Percentiles rank a stretch among this genome's conserved stretches.
These are phyloP conservation scores for Striga asiatica DNA, from an alignment of 257 asterid species.

Conservation along the genomic window DNA sequence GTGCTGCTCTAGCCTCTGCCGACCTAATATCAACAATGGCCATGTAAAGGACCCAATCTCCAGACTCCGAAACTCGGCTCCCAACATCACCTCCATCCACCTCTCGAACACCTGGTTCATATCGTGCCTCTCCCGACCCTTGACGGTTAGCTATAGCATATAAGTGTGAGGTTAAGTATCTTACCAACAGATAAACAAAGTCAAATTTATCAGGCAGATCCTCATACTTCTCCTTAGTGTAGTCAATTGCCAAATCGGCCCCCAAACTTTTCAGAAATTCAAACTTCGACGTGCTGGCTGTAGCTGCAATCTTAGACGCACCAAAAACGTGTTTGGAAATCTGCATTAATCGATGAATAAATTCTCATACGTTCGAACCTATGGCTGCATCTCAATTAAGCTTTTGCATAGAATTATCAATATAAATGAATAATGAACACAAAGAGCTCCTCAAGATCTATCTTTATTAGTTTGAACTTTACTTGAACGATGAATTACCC, in stretches of 20 bases:
- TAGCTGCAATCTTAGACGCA: conserved; percentile 81
- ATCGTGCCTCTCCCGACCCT: too few relatives aligned
- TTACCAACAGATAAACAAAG: conserved; percentile 79
- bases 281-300: conserved; percentile 61
- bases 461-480: background rate
- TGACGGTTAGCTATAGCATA: conserved; percentile 6
- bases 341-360: conserved; percentile 25
- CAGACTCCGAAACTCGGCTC: too few relatives aligned
- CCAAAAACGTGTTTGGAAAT: conserved; percentile 75
- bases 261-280: conserved; percentile 62
- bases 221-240: conserved; percentile 67
- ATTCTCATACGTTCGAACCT: background rate
- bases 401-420: too few relatives aligned
- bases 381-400: too few relatives aligned
- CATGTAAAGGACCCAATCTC: too few relatives aligned
- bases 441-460: too few relatives aligned
- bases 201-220: conserved; percentile 65
- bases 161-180: too few relatives aligned
- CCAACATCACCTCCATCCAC: too few relatives aligned
- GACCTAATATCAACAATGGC: too few relatives aligned
- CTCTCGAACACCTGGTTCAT: too few relatives aligned
- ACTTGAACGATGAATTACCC: conserved; percentile 92
- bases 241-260: conserved; percentile 74
- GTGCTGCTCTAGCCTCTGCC: too few relatives aligned
- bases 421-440: too few relatives aligned